Evolutionary conservation across 2,329 filamentous ascomycete species (phyloP).

Genomic region (Cladosporium sp.): DNA sequence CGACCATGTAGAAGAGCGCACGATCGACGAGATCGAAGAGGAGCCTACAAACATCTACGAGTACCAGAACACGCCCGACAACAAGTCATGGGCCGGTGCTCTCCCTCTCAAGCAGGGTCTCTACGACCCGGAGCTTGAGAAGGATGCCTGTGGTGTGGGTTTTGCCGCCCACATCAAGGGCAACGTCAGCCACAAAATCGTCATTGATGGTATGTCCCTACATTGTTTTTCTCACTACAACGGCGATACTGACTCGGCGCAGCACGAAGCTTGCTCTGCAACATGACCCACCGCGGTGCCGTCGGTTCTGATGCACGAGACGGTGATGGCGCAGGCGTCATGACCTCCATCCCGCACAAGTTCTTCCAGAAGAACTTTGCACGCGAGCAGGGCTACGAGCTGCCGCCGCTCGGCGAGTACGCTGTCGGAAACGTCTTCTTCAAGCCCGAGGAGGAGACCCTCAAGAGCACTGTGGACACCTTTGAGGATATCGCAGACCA

Average conservation of each 20-base stretch:
- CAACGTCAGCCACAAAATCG: slow-evolving; percentile 94
- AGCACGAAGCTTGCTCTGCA: slow-evolving; percentile 94
- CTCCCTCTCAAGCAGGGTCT: slow-evolving; percentile 98
- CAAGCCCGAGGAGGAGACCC: slow-evolving; percentile 87
- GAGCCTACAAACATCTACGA: slow-evolving; percentile 65
- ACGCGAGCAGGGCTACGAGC: slow-evolving; percentile 79
- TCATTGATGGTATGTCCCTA: slow-evolving; percentile 81
- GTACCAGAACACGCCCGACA: slow-evolving; percentile 72
- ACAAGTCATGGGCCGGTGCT: slow-evolving; percentile 91
- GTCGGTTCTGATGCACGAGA: slow-evolving; percentile 97
- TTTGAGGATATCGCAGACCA: slow-evolving; percentile 92
- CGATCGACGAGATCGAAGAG: slow-evolving; percentile 48
- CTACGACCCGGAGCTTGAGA: slow-evolving; percentile 93
- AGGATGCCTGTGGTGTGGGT: slow-evolving; percentile 99
- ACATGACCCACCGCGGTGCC: slow-evolving; percentile 99
- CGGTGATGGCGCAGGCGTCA: slow-evolving; percentile 96
- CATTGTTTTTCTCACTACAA: background rate
- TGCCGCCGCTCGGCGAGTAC: slow-evolving; percentile 88
- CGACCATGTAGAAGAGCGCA: slow-evolving; percentile 45
- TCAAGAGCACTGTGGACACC: slow-evolving; percentile 84
- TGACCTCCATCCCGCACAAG: slow-evolving; percentile 97
- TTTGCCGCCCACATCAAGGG: slow-evolving; percentile 99
- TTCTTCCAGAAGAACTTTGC: slow-evolving; percentile 99
- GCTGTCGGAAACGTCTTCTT: slow-evolving; percentile 98
- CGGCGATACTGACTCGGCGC: slow-evolving; percentile 31